Evolutionary conservation across 345 rosid genomes (phyloP), one percentile per base, ranked within the genome.

Genomic region (Pistacia atlantica): DNA sequence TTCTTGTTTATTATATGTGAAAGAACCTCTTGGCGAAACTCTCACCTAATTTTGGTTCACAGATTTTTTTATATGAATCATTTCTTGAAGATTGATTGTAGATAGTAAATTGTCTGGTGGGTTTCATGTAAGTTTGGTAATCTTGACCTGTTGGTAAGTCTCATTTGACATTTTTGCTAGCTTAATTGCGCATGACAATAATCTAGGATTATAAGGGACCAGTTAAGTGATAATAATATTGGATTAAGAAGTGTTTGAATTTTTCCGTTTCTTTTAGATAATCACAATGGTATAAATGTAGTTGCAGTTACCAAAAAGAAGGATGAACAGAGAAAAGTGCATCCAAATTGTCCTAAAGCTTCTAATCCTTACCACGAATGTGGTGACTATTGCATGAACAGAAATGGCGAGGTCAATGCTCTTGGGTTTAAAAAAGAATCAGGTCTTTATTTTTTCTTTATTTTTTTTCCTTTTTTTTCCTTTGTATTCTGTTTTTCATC

Each of bases 341-440:
- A 84, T 65, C 72, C 84, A 55, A 73, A 18, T 82, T 85, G 87
- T 22, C 76, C 88, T 56, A 87, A 82, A 75, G 86, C 91, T 51
- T 71, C 89, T 69, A 90, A 90, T 71, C 90, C 91, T 72, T 90
- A 46, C 80, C 92, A 87, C 79, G 84, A 86, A 67, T 88, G 92
- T 78, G 77, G 77, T 74, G 86, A 83, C 67, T 71, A 76, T 73
- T 90, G 94, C 84, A 37, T 69, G 75, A 67, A 82, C 80, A 80
- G 72, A 78, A 76, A 46, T 57, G 67, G 83, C 12, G 76, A 72
- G 61, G 85, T 82, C 57, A 57, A 72, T 65, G 63, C 72, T 59
- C 75, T 8, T 66, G 82, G 76, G 71, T 62, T 49, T 80, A 80
- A 72, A 54, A 86, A 77, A 72, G 83, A 87, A 72, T 77, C 89